Evolutionary conservation across 1,284 basidiomycete genomes (phyloP), one percentile per base, ranked within the genome.

Genomic region (Neonothopanus nambi): DNA sequence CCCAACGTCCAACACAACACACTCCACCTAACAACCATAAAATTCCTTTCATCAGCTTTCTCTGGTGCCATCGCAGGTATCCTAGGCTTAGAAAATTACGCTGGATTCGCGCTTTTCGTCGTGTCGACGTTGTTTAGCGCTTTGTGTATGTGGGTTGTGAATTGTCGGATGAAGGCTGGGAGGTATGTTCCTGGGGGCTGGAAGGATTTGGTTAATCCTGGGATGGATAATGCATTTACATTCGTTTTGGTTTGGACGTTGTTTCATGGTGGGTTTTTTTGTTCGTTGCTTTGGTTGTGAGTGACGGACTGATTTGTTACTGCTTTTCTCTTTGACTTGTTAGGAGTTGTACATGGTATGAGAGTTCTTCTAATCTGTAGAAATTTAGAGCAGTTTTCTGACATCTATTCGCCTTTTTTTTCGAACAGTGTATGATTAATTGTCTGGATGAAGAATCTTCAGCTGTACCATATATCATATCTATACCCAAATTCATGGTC

Each of bases 171-270:
- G 17, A 74, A 74, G 42, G 78, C 84, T 4, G 62, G 21, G 24
- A 53, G 40, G 20, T 57, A 50, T 37, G 33, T 57, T 24, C 26
- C 42, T 5, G 44, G 51, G 17, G 85, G 88, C 6, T 66, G 81
- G 63, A 69, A 75, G 63, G 89, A 87, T 52, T 71, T 93, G 39
- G 70, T 85, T 44, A 91, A 88, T 55, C 86, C 93, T 0, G 90
- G 91, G 11, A 87, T 91, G 69, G 92, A 95, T 70, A 93, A 93
- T 60, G 74, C 87, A 17, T 88, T 91, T 63, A 91, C 91, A 1
- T 95, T 93, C 65, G 79, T 95, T 56, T 78, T 95, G 41, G 85
- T 89, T 33, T 95, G 92, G 92, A 95, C 93, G 36, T 73, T 94
- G 54, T 89, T 92, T 68, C 94, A 90, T 68, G 91, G 89, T 91